A percentile compares a stretch with the other conserved stretches of the same genome.
phyloP scores from a whole-genome alignment of 2,329 filamentous ascomycete species.

The Juglanconis juglandina region DNA sequence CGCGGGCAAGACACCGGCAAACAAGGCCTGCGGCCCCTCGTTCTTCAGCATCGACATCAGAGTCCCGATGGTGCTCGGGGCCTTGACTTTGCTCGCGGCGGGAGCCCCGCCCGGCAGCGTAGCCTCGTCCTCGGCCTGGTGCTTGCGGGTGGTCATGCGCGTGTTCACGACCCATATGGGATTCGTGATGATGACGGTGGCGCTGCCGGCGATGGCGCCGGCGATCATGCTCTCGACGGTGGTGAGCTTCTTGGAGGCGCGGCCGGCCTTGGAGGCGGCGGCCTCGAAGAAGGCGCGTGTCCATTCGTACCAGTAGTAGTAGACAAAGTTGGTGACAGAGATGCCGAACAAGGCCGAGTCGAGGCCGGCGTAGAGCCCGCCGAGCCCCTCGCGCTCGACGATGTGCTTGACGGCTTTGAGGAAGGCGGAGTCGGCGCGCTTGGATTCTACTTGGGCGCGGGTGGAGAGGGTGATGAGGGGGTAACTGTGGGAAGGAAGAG shows the following conservation, averaged over 20 bases:
- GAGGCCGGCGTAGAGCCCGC: constrained; percentile 86
- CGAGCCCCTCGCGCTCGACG: constrained; percentile 83
- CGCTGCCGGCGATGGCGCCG: constrained; percentile 86
- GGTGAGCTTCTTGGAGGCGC: constrained; percentile 76
- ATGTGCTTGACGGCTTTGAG: constrained; percentile 80
- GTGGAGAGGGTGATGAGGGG: constrained; percentile 97
- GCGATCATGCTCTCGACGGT: constrained; percentile 93
- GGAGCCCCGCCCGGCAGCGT: constrained; percentile 28
- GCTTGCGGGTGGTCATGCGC: constrained; percentile 87
- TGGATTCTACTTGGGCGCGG: constrained; percentile 95
- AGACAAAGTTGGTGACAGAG: constrained; percentile 98
- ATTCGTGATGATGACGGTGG: constrained; percentile 94
- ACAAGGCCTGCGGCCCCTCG: constrained; percentile 81
- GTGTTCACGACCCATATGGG: constrained; percentile 99
- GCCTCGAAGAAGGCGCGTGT: constrained; percentile 81
- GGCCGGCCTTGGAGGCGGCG: constrained; percentile 69
- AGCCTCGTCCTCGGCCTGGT: constrained; percentile 32
- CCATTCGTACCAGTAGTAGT: constrained; percentile 99
- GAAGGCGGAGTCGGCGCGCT: constrained; percentile 81
- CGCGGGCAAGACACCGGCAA: constrained; percentile 88
- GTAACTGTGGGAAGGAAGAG: constrained; percentile 58
- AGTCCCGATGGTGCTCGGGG: constrained; percentile 75
- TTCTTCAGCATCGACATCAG: constrained; percentile 75
- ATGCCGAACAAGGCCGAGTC: constrained; percentile 96
- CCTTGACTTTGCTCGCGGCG: constrained; percentile 23